These are phyloP conservation scores for Moniliella sp. DNA, from an alignment of 1,284 basidiomycete species.

Conservation along the genomic window DNA sequence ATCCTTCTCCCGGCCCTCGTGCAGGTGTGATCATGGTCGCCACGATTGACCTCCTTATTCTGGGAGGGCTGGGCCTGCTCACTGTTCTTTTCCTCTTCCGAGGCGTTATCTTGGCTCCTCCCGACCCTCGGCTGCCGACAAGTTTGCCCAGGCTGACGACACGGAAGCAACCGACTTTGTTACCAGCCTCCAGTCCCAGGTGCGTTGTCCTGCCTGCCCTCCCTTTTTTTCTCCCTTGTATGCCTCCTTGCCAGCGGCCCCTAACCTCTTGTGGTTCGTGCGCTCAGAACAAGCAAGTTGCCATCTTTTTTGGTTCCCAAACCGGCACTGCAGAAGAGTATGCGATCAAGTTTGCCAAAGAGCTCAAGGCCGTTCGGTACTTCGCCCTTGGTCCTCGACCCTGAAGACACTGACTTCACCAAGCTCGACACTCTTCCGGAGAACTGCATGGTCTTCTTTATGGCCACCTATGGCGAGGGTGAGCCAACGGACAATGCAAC, in stretches of 20 bases:
- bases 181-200: slow-evolving; percentile 13
- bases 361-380: slow-evolving; percentile 31
- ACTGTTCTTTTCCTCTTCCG: slow-evolving; percentile 23
- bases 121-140: too few species aligned
- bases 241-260: too few species aligned
- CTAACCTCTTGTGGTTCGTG: not conserved
- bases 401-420: slow-evolving; percentile 60
- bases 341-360: slow-evolving; percentile 29
- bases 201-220: slow-evolving; percentile 1
- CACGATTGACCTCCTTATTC: slow-evolving; percentile 3
- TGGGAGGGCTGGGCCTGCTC: slow-evolving; percentile 9
- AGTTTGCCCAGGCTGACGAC: slow-evolving; percentile 2
- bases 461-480: slow-evolving; percentile 95
- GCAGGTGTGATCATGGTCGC: too few species aligned
- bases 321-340: slow-evolving; percentile 33
- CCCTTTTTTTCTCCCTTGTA: too few species aligned
- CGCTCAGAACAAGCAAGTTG: slow-evolving; percentile 25
- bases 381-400: slow-evolving; percentile 27
- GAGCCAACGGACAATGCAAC: slow-evolving; percentile 98
- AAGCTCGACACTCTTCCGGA: slow-evolving; percentile 75
- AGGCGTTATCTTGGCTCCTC: slow-evolving; percentile 10
- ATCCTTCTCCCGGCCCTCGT: too few species aligned
- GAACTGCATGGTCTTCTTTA: slow-evolving; percentile 69
- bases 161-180: slow-evolving; percentile 11
- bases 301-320: slow-evolving; percentile 31